A percentile compares a stretch with the other conserved stretches of the same genome.
Evolutionary conservation across 257 asterid genomes (phyloP).

Genomic region (Solanum chilense): DNA sequence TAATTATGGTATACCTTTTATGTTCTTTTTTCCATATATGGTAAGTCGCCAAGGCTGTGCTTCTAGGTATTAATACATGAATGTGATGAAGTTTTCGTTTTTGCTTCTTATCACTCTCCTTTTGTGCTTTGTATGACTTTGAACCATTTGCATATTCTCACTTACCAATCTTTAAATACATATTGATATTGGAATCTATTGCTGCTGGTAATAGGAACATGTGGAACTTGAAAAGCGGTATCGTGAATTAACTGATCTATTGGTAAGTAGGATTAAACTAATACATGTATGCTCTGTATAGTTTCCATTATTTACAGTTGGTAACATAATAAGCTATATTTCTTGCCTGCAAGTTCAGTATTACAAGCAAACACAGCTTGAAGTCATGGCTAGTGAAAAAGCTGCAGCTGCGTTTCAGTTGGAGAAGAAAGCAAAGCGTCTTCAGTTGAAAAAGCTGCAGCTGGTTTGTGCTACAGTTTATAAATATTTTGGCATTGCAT

Average conservation of each 20-base stretch:
- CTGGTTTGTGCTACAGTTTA: slow-evolving; percentile 26
- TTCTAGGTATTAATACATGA: not conserved
- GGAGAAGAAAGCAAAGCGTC: slow-evolving; percentile 90
- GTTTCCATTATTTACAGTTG: not conserved
- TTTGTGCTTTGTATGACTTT: not conserved
- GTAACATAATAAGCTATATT: not conserved
- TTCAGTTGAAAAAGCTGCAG: no score
- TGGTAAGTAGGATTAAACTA: slow-evolving; percentile 34
- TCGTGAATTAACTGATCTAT: slow-evolving; percentile 93
- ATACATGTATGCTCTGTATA: not conserved
- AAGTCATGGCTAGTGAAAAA: slow-evolving; percentile 96
- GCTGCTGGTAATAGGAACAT: slow-evolving; percentile 60
- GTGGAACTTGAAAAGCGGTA: slow-evolving; percentile 96
- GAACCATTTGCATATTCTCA: not conserved
- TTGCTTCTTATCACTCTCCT: not conserved
- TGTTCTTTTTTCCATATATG: not conserved
- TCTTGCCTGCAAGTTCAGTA: slow-evolving; percentile 36
- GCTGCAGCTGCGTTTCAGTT: slow-evolving; percentile 99
- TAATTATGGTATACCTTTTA: not conserved
- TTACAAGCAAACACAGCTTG: slow-evolving; percentile 97
- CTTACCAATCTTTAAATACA: not conserved
- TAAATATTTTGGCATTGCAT: slow-evolving; percentile 1
- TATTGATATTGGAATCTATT: not conserved
- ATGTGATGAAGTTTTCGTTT: not conserved
- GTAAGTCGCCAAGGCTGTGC: not conserved